Conservation (phyloP, 148 eudicot species). For the Selenicereus undatus region DNA sequence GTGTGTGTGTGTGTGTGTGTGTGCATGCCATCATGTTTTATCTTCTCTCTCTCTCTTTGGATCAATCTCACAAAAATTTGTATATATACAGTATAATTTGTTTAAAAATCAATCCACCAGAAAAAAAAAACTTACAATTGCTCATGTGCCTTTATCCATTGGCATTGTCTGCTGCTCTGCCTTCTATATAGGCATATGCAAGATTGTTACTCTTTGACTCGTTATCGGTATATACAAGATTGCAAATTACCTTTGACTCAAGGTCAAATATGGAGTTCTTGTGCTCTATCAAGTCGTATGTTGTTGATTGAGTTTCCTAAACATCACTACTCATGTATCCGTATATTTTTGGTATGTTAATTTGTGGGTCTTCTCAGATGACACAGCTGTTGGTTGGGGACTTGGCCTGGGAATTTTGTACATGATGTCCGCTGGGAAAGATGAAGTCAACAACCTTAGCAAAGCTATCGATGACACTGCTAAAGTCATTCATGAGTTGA, state of each 20-base stretch:
- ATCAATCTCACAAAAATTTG: too few species aligned
- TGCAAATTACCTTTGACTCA: background rate
- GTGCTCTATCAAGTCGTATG: background rate
- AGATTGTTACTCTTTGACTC: background rate
- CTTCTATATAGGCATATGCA: background rate
- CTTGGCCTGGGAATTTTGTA: conserved; percentile 65
- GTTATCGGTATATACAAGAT: background rate
- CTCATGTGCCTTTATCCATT: background rate
- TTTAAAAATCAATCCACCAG: too few species aligned
- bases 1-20: too few species aligned
- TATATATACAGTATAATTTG: too few species aligned
- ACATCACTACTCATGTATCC: background rate
- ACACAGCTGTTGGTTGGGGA: conserved; percentile 48
- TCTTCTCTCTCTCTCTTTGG: too few species aligned
- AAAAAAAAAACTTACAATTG: background rate
- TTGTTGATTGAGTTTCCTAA: background rate
- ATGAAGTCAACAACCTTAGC: conserved; percentile 56
- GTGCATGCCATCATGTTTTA: too few species aligned
- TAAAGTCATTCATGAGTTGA: conserved; percentile 55
- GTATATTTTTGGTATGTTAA: background rate
- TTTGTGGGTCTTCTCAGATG: conserved; percentile 26
- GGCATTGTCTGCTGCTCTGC: background rate
- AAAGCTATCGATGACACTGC: conserved; percentile 53
- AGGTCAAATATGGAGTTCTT: background rate
- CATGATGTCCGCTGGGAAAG: conserved; percentile 79